Base-by-base conservation (phyloP, 148 eudicot genomes). In the Rhododendron henanense region DNA sequence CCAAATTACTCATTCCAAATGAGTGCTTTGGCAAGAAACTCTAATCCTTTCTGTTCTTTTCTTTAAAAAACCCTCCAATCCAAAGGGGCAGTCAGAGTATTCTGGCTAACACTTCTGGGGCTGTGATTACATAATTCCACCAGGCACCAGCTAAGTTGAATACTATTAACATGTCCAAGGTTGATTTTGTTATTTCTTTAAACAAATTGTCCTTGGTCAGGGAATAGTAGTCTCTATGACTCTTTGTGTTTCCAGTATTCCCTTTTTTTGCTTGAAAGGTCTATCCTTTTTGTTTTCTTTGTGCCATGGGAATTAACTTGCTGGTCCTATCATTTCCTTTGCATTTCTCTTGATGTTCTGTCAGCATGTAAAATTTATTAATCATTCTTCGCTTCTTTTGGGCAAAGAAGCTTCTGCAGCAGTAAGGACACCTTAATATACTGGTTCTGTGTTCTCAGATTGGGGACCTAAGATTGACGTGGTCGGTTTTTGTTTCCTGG, bases 391-490 rank as follows among this genome's bases (percentile, higher is more conserved):
- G 6, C 6, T 3, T 78, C 9, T 50, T 50, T 79, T 6, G 79
- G 9, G 23, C 19, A 39, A 37, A 37, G 25, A 75, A 75, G 79
- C 48, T 75, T 33, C 45, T 73, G 8, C 76, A 35, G 47, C 35
- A 25, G 31, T 71, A 35, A 74, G n/a, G 13, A 23, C 63, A 73
- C 25, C 61, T 75, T 85, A 85, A 85, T 57, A 35, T 39, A 57
- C 5, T 47, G 31, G 82, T 21, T 21, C 15, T 57, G 61, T 44
- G 16, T 45, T 78, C 80, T 92, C 94, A 95, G 98, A 95, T 88
- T 95, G 98, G 98, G 98, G 98, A 85, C 96, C 95, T 16, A 93
- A 93, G 90, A 92, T 94, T 89, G 98, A 94, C 83, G 98, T 96
- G 4, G 98, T 96, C 75, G 98, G 98, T 23, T 96, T 96, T 89